A percentile compares a stretch with the other conserved stretches of the same genome.
These are phyloP conservation scores for Triangularia verruculosa DNA, from an alignment of 2,329 filamentous ascomycete species.

Conservation along the genomic window DNA sequence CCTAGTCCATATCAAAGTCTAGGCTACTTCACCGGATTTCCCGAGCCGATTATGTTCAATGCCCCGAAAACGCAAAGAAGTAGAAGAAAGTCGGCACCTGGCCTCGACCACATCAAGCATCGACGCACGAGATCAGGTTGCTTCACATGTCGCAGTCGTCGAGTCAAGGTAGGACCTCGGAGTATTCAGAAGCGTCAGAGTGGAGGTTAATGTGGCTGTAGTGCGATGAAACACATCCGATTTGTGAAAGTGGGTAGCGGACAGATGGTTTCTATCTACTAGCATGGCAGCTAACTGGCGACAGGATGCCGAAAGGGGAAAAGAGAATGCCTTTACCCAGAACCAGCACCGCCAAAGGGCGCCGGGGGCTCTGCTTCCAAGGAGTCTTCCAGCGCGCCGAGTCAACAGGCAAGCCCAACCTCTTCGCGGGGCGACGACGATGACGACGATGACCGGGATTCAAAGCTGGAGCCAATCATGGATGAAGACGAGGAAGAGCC, in stretches of 20 bases:
- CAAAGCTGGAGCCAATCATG: constrained; percentile 50
- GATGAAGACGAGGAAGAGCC: constrained; percentile 53
- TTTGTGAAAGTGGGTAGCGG: constrained; percentile 65
- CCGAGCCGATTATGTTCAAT: constrained; percentile 49
- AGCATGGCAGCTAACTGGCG: constrained; percentile 27
- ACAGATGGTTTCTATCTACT: not conserved
- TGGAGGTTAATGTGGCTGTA: constrained; percentile 37
- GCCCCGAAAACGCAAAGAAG: constrained; percentile 47
- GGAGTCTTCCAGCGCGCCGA: constrained; percentile 33
- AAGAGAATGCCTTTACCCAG: constrained; percentile 87
- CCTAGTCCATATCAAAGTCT: constrained; percentile 45
- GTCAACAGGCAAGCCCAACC: constrained; percentile 47
- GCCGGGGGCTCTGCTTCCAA: constrained; percentile 35
- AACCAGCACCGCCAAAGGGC: constrained; percentile 52
- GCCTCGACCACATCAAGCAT: constrained; percentile 78
- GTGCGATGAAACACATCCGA: constrained; percentile 87
- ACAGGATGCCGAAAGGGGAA: constrained; percentile 86
- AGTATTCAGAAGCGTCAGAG: not conserved
- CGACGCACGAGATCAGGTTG: constrained; percentile 91
- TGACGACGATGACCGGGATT: constrained; percentile 46
- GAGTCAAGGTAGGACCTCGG: constrained; percentile 66
- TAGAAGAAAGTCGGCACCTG: constrained; percentile 50
- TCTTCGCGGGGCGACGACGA: constrained; percentile 56
- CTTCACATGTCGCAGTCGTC: constrained; percentile 81
- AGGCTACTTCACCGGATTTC: constrained; percentile 49